These are phyloP conservation scores for Colletotrichum horii DNA, from an alignment of 2,329 filamentous ascomycete genomes.

Conservation along the genomic window DNA sequence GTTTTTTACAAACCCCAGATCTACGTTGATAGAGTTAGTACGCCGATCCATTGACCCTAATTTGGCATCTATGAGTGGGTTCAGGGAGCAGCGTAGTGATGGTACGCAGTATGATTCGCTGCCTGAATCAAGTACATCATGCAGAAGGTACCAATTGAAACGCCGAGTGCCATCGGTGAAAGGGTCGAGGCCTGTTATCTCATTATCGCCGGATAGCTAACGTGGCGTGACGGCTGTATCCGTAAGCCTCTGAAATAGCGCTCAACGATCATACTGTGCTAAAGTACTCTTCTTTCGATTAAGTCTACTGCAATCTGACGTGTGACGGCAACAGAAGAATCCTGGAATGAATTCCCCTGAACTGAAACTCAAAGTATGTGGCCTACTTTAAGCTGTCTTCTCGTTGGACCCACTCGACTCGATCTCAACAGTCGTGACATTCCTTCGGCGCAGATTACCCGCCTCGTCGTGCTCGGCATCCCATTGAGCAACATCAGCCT, in stretches of 20 bases:
- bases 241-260: rapidly evolving
- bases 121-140: background rate
- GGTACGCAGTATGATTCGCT: background rate
- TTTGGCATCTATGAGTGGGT: background rate
- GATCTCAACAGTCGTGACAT: background rate
- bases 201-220: background rate
- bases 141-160: background rate
- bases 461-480: slow-evolving; percentile 62
- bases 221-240: background rate
- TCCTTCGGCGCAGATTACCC: slow-evolving; percentile 30
- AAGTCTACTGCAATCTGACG: background rate
- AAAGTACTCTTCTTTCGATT: background rate
- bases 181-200: background rate
- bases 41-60: background rate
- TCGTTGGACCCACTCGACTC: slow-evolving; percentile 10
- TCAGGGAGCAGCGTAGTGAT: background rate
- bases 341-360: background rate
- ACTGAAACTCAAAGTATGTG: background rate
- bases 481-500: slow-evolving; percentile 57
- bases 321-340: background rate
- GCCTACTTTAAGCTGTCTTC: background rate
- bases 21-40: background rate
- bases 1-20: background rate
- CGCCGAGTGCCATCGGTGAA: background rate
- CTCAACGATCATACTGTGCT: background rate